Percentiles rank a stretch among this genome's conserved stretches.
phyloP scores from a whole-genome alignment of 2,329 filamentous ascomycete species.

The Tolypocladium pustulatum region DNA sequence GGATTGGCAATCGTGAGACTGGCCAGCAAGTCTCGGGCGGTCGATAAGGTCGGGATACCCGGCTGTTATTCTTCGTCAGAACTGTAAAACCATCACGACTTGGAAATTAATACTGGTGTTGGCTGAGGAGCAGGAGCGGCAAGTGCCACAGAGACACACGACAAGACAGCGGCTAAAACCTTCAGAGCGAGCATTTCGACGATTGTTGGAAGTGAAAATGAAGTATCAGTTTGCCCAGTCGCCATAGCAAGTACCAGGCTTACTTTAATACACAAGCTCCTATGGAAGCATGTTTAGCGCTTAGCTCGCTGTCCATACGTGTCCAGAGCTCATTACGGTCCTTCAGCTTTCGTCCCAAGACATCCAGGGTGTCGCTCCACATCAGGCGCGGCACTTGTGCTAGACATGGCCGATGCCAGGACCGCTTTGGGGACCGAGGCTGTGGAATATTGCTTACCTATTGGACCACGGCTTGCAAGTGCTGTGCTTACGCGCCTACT shows the following conservation, averaged over 20 bases:
- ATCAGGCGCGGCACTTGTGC: not conserved
- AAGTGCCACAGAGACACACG: constrained; percentile 13
- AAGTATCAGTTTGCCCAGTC: not conserved
- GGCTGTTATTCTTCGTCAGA: constrained; percentile 28
- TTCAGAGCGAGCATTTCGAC: constrained; percentile 13
- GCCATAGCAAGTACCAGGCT: no score
- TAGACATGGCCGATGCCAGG: not conserved
- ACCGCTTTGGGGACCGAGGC: not conserved
- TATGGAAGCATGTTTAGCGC: not conserved
- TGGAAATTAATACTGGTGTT: constrained; percentile 11
- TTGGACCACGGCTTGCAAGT: not conserved
- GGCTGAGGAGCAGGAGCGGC: constrained; percentile 15
- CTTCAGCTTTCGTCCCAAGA: not conserved
- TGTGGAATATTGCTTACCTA: not conserved
- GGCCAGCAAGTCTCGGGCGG: constrained; percentile 47
- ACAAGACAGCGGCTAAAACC: constrained; percentile 14
- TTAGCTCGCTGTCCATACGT: not conserved
- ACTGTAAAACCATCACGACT: not conserved
- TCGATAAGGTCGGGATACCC: constrained; percentile 49
- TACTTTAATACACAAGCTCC: not conserved
- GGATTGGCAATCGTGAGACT: constrained; percentile 46
- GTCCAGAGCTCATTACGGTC: not conserved
- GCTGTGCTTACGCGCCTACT: not conserved
- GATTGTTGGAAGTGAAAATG: not conserved
- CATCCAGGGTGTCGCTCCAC: not conserved